These are phyloP conservation scores for Aureobasidium musti DNA, from an alignment of 2,329 filamentous ascomycete genomes.

Conservation along the genomic window DNA sequence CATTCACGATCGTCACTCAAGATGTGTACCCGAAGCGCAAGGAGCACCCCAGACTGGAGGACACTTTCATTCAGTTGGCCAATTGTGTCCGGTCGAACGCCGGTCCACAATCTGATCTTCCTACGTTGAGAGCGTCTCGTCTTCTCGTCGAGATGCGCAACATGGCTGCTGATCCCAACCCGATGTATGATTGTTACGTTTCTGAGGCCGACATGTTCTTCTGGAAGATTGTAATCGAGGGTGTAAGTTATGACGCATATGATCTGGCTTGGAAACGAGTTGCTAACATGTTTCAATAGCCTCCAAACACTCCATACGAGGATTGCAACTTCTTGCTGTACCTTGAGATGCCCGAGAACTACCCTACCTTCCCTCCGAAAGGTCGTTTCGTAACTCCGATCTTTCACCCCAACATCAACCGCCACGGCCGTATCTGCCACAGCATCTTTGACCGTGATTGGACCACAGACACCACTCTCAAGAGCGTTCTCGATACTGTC, in stretches of 20 bases:
- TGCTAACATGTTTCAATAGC: constrained; percentile 21
- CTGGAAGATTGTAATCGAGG: constrained; percentile 47
- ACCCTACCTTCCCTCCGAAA: constrained; percentile 42
- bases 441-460: constrained; percentile 43
- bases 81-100: constrained; percentile 25
- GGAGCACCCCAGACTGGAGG: constrained; percentile 40
- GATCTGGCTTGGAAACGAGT: not conserved
- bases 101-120: not conserved
- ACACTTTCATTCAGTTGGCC: constrained; percentile 38
- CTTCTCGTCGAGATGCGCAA: constrained; percentile 43
- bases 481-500: constrained; percentile 41
- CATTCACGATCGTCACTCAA: constrained; percentile 36
- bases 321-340: constrained; percentile 43
- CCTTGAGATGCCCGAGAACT: constrained; percentile 43
- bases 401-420: constrained; percentile 45
- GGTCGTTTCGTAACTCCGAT: constrained; percentile 44
- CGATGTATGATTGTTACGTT: constrained; percentile 46
- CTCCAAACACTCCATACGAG: constrained; percentile 40
- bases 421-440: constrained; percentile 45
- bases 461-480: constrained; percentile 42
- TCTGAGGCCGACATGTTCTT: constrained; percentile 45
- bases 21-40: constrained; percentile 41
- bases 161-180: constrained; percentile 38
- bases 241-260: constrained; percentile 24
- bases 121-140: constrained; percentile 35